These are phyloP conservation scores for Piloderma croceum DNA, from an alignment of 768 basidiomycete genomes.

Conservation along the genomic window DNA sequence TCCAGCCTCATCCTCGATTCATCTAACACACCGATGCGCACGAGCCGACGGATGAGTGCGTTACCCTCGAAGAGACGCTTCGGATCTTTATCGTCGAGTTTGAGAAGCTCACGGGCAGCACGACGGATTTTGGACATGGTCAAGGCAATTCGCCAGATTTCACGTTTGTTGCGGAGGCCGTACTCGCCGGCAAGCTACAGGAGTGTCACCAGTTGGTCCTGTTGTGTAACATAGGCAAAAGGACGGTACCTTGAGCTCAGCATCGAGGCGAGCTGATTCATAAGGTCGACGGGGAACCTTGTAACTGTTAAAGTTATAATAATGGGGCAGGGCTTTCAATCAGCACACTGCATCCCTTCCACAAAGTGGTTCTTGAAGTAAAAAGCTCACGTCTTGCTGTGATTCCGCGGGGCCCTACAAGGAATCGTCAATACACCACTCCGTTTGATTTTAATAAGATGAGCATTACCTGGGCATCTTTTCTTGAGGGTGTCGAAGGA, in stretches of 20 bases:
- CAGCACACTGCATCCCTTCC: conserved; percentile 65
- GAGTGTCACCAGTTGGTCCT: background rate
- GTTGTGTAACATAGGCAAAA: conserved; percentile 1
- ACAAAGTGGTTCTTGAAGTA: conserved; percentile 60
- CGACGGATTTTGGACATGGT: conserved; percentile 99
- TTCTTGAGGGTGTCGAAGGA: conserved; percentile 52
- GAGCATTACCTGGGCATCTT: conserved; percentile 79
- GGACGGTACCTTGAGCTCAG: conserved; percentile 85
- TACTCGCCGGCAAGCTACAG: conserved; percentile 96
- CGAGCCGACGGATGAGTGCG: conserved; percentile 91
- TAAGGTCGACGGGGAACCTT: conserved; percentile 98
- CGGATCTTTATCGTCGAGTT: conserved; percentile 98
- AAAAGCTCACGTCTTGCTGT: conserved; percentile 86
- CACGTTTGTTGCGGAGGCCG: conserved; percentile 99
- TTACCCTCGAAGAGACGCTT: conserved; percentile 99
- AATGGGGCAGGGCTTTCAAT: conserved; percentile 62
- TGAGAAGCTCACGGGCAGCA: conserved; percentile 99
- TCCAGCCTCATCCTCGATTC: conserved; percentile 99
- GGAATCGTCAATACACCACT: conserved; percentile 28
- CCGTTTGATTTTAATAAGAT: conserved; percentile 11
- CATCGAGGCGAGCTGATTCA: conserved; percentile 97
- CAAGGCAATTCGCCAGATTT: conserved; percentile 99
- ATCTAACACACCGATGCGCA: conserved; percentile 99
- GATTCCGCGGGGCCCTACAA: conserved; percentile 82
- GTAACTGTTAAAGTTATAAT: conserved; percentile 65